Evolutionary conservation across 2,329 filamentous ascomycete species (phyloP).

Genomic region (Beauveria sp.): DNA sequence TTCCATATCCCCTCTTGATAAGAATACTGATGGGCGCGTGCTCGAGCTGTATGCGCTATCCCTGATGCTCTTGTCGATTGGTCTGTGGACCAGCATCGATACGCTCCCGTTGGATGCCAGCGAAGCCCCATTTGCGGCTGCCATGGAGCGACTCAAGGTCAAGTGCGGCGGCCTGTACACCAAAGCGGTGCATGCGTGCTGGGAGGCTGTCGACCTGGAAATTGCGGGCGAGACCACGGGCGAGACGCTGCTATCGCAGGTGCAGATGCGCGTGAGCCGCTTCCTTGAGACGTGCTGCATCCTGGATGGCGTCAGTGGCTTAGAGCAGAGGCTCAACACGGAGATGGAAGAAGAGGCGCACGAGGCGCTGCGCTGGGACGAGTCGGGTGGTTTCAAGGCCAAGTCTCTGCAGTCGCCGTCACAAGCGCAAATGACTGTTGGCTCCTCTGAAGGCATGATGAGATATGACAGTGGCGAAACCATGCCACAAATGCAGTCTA

Average conservation of each 20-base stretch:
- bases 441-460: background rate
- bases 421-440: background rate
- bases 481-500: background rate
- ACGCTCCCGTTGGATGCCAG: constrained; percentile 37
- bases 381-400: background rate
- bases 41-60: constrained; percentile 67
- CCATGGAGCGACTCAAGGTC: constrained; percentile 54
- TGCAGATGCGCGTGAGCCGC: constrained; percentile 48
- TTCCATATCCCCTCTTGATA: constrained; percentile 38
- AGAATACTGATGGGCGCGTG: constrained; percentile 47
- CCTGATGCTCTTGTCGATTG: constrained; percentile 65
- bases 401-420: background rate
- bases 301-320: constrained; percentile 49
- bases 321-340: constrained; percentile 46
- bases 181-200: constrained; percentile 66
- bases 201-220: constrained; percentile 61
- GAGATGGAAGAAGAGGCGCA: constrained; percentile 31
- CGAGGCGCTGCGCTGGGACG: background rate
- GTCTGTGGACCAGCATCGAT: constrained; percentile 64
- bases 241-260: constrained; percentile 44
- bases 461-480: background rate
- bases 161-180: constrained; percentile 69
- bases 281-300: constrained; percentile 55
- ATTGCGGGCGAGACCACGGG: constrained; percentile 37
- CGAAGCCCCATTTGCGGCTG: constrained; percentile 50